Evolutionary conservation across 139 green algal genomes (phyloP).

Genomic region (Picochlorum sp.): DNA sequence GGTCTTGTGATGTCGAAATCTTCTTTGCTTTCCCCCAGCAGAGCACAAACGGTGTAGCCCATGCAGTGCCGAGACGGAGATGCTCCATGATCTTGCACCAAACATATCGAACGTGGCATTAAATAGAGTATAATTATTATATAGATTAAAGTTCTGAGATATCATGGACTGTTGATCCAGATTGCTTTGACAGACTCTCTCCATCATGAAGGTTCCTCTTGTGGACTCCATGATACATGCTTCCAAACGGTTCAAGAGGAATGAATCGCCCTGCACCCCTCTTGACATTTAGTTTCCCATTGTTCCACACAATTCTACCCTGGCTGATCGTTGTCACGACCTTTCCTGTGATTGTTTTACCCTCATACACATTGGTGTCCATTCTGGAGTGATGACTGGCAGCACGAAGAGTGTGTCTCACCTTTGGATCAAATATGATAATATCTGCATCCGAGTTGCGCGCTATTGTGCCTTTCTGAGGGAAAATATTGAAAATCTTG

Average conservation of each 20-base stretch:
- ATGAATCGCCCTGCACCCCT: slow-evolving; percentile 48
- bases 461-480: slow-evolving; percentile 71
- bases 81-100: no score
- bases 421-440: slow-evolving; percentile 78
- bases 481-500: slow-evolving; percentile 88
- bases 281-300: slow-evolving; percentile 55
- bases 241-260: slow-evolving; percentile 8
- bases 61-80: no score
- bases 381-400: slow-evolving; percentile 70
- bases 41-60: not conserved
- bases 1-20: no score
- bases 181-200: no score
- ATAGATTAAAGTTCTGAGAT: no score
- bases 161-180: no score
- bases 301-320: slow-evolving; percentile 76
- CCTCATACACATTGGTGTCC: slow-evolving; percentile 95
- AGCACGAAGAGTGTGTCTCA: slow-evolving; percentile 63
- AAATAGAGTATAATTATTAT: no score
- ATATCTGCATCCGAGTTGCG: slow-evolving; percentile 86
- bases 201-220: no score
- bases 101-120: no score
- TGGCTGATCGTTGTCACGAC: slow-evolving; percentile 81
- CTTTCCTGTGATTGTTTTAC: slow-evolving; percentile 47
- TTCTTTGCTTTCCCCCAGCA: no score
- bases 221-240: slow-evolving; percentile 20